Percentiles rank a stretch among this genome's conserved stretches.
phyloP scores from a whole-genome alignment of 2,329 filamentous ascomycete genomes.

The Fusarium euwallaceae region DNA sequence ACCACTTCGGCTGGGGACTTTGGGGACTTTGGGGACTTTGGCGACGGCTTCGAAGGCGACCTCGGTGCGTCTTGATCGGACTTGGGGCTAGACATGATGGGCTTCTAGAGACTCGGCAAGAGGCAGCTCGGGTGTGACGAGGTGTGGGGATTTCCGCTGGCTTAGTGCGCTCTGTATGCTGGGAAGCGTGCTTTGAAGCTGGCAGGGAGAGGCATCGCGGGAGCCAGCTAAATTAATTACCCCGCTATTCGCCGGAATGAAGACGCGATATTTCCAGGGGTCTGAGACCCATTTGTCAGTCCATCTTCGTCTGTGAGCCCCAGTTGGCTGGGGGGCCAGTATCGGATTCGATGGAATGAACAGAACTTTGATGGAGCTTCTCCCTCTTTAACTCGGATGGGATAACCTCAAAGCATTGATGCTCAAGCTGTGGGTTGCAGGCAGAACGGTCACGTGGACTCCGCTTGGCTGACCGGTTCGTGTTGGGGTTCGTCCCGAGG shows the following conservation, averaged over 20 bases:
- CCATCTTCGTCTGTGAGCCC: slow-evolving; percentile 24
- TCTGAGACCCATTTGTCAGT: not conserved
- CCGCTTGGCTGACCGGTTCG: not conserved
- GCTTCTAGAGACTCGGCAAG: not conserved
- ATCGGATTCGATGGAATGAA: not conserved
- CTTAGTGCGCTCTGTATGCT: not conserved
- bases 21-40: not conserved
- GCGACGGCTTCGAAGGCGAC: not conserved
- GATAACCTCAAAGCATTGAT: not conserved
- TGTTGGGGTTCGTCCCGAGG: not conserved
- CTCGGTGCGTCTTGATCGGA: not conserved
- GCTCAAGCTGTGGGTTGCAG: not conserved
- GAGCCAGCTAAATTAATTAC: not conserved
- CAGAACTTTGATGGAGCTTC: not conserved
- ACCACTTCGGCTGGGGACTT: not conserved
- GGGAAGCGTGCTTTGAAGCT: not conserved
- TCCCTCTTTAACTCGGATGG: not conserved
- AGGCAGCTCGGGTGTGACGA: not conserved
- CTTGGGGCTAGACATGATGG: slow-evolving; percentile 9
- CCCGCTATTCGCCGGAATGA: not conserved
- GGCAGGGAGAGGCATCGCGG: not conserved
- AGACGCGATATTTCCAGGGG: not conserved
- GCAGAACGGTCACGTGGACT: not conserved
- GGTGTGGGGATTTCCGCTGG: not conserved
- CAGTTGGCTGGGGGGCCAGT: not conserved